A percentile compares a stretch with the other conserved stretches of the same genome.
phyloP scores from a whole-genome alignment of 2,329 filamentous ascomycete species.

The Pseudocercospora eumusae region DNA sequence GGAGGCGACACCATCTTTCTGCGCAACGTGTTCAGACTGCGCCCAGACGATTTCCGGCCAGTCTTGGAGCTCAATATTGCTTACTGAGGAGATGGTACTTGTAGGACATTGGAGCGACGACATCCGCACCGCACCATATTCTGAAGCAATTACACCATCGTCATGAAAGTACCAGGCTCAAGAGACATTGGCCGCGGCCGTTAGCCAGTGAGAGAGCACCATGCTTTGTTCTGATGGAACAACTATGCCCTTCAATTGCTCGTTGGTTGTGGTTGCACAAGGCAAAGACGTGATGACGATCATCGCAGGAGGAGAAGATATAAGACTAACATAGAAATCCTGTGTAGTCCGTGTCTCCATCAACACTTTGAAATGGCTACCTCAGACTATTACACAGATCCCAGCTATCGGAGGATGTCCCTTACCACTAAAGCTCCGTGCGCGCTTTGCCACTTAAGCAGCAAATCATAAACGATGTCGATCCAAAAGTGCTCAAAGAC shows the following conservation, averaged over 20 bases:
- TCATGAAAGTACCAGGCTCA: no score
- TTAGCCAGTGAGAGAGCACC: not conserved
- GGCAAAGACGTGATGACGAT: not conserved
- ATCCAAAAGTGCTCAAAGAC: slow-evolving; percentile 8
- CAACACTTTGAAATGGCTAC: not conserved
- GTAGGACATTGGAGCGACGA: no score
- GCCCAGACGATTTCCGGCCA: not conserved
- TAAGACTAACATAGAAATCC: not conserved
- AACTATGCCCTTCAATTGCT: not conserved
- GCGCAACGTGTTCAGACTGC: not conserved
- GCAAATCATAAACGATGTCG: slow-evolving; percentile 17
- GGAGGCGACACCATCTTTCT: not conserved
- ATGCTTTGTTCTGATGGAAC: not conserved
- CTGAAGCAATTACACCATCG: no score
- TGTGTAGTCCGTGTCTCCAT: not conserved
- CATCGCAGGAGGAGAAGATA: not conserved
- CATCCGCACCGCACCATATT: no score
- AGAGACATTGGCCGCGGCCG: slow-evolving; percentile 6
- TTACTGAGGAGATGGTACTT: not conserved
- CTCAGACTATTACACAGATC: not conserved
- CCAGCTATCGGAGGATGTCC: not conserved
- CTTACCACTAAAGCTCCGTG: slow-evolving; percentile 13
- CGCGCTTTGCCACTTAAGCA: slow-evolving; percentile 17
- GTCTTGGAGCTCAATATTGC: not conserved
- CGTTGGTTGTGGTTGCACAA: not conserved